A percentile compares a stretch with the other conserved stretches of the same genome.
Conservation (phyloP, 2,329 filamentous ascomycete genomes). For the Thelonectria blattea region DNA sequence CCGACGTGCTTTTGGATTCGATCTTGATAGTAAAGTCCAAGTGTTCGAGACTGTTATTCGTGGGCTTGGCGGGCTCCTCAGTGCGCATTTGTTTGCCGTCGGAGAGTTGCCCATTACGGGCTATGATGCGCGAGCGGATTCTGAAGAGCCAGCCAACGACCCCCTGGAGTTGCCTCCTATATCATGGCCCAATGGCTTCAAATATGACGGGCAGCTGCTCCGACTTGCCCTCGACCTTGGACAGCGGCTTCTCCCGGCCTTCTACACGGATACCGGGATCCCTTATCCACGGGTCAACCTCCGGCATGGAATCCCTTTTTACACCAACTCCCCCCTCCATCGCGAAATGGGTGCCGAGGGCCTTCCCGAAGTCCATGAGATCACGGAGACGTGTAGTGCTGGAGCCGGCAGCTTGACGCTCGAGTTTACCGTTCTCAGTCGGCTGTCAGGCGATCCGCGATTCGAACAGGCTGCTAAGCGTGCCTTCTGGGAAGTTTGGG, state of each 20-base stretch:
- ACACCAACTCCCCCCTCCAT: conserved; percentile 83
- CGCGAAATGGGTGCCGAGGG: conserved; percentile 48
- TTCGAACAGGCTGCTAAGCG: conserved; percentile 90
- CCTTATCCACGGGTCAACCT: conserved; percentile 96
- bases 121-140: conserved; percentile 63
- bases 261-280: conserved; percentile 88
- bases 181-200: conserved; percentile 75
- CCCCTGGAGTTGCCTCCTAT: conserved; percentile 62
- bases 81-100: conserved; percentile 90
- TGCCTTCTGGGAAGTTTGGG: conserved; percentile 98
- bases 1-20: conserved; percentile 78
- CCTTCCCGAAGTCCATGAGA: conserved; percentile 61
- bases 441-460: conserved; percentile 82
- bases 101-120: conserved; percentile 87
- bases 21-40: conserved; percentile 97
- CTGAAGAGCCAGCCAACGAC: conserved; percentile 40
- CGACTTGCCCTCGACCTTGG: conserved; percentile 88
- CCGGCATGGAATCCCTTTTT: conserved; percentile 89
- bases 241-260: conserved; percentile 84
- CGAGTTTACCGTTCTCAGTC: conserved; percentile 89
- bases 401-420: conserved; percentile 95
- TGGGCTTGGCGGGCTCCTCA: conserved; percentile 87
- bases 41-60: conserved; percentile 98
- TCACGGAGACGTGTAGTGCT: conserved; percentile 95
- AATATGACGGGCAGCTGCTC: conserved; percentile 88